Base-by-base conservation (phyloP, 1,284 basidiomycete genomes). In the Leccinum fallax region DNA sequence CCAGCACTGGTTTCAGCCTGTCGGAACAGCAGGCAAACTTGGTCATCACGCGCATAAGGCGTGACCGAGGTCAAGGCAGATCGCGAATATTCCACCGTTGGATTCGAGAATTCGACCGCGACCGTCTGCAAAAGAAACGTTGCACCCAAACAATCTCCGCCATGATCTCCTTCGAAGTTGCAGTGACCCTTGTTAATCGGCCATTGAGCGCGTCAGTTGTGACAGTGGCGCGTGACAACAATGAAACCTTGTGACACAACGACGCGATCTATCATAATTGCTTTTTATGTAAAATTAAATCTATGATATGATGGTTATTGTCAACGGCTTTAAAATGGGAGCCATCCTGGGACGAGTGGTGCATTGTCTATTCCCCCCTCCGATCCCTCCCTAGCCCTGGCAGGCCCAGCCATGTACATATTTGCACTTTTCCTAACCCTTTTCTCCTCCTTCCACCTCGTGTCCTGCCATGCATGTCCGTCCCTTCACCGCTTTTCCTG, bases 361-460 rank as follows among this genome's bases (percentile, higher is more conserved):
- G 10, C 43, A 46, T 46, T 46, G 43, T 46, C 21, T 16, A 4
- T 5, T 26, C 24, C 49, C 15, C 15, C 24, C 15, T 26, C 24
- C 24, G 2, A 7, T 24, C 26, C 30, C 4, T 24, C 24, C 24
- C 24, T 24, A 24, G 24, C 32, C 21, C 61, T 65, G 70, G 70
- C 70, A 21, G 71, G 71, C 9, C 69, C 71, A 71, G 40, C 38
- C 2, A 71, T 71, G 63, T 30, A n/a, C n/a, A 0, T 21, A 5
- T 11, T 55, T 19, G 5, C 19, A 2, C 10, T 70, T 5, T 2
- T 59, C 3, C 10, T 65, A 16, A 7, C 40, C 11, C 7, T 67
- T 55, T 13, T 55, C 15, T 10, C 53, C 1, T 53, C 36, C 0
- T 32, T 70, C 16, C 59, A 28, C 11, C 46, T 62, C 46, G 72